These are phyloP conservation scores for Berberis vulgaris DNA, from an alignment of 164 flowering plant species.

Conservation along the genomic window DNA sequence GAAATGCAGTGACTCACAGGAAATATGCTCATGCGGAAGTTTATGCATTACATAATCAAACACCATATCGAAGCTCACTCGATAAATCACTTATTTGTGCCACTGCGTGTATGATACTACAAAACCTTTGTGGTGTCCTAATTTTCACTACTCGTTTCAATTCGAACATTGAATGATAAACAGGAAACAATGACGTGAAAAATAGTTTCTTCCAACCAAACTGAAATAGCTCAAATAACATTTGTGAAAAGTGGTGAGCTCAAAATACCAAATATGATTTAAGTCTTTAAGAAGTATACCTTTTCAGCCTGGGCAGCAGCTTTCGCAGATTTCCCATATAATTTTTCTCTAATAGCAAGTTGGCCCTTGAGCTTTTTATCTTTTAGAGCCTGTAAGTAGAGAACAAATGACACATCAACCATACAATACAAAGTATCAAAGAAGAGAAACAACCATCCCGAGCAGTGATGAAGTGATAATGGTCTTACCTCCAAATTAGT, in stretches of 20 bases:
- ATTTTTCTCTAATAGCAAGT: slow-evolving; percentile 62
- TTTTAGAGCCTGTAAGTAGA: slow-evolving; percentile 36
- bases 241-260: not conserved
- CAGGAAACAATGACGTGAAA: not conserved
- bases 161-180: too few species aligned
- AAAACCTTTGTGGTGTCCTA: too few species aligned
- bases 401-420: slow-evolving; percentile 1
- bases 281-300: slow-evolving; percentile 26
- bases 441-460: too few species aligned
- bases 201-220: not conserved
- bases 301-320: slow-evolving; percentile 83
- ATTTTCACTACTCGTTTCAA: too few species aligned
- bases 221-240: not conserved
- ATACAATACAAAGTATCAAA: not conserved
- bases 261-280: not conserved
- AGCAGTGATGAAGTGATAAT: not conserved
- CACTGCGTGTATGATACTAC: too few species aligned
- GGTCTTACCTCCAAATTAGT: slow-evolving; percentile 59
- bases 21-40: too few species aligned
- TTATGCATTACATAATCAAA: too few species aligned
- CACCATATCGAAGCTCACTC: too few species aligned
- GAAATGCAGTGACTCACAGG: too few species aligned
- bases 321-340: slow-evolving; percentile 69
- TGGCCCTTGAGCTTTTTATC: slow-evolving; percentile 83
- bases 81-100: too few species aligned